Evolutionary conservation across 2,329 filamentous ascomycete genomes (phyloP), one percentile per base, ranked within the genome.

Genomic region (Exserohilum turcica): DNA sequence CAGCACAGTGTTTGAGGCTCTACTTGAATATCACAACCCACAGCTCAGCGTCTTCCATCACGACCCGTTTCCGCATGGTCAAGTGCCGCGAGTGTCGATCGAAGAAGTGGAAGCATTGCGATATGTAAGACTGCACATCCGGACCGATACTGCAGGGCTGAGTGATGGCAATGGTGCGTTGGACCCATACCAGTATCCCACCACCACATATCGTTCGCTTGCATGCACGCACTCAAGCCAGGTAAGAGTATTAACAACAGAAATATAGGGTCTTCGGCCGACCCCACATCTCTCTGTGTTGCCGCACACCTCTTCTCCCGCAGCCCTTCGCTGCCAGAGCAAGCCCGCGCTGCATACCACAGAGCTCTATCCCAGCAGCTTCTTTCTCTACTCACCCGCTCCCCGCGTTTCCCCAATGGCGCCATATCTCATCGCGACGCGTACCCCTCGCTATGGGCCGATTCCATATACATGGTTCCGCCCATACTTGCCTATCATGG

Each of bases 391-490:
- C 59, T 80, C 6, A 63, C 63, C 4, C 54, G 53, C 13, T 77
- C 77, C 4, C 77, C 77, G 6, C 70, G 76, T 40, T 79, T 74
- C 60, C 42, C 64, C 13, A 80, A 81, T 49, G 77, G 77, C 27
- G 79, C 80, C 2, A 79, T 82, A 43, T 79, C 76, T 40, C 80
- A 83, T 57, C 73, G 79, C 21, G 65, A 74, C 19, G 68, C 74
- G 13, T 67, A 70, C 6, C 59, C 75, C 3, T 77, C 81, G 52
- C 67, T 81, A 8, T 81, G 79, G 78, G 74, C 78, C 12, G 80
- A 82, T 61, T 79, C 77, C 57, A 52, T 80, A 6, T 78, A 78
- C 60, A 82, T 81, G 79, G 75, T 74, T 1, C 79, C 79, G n/a
- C 79, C 80, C 1, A 78, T 78, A 36, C 65, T 81, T 15, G 79